These are phyloP conservation scores for Cavenderia fasciculata DNA, from an alignment of 78 protist species.

Conservation along the genomic window DNA sequence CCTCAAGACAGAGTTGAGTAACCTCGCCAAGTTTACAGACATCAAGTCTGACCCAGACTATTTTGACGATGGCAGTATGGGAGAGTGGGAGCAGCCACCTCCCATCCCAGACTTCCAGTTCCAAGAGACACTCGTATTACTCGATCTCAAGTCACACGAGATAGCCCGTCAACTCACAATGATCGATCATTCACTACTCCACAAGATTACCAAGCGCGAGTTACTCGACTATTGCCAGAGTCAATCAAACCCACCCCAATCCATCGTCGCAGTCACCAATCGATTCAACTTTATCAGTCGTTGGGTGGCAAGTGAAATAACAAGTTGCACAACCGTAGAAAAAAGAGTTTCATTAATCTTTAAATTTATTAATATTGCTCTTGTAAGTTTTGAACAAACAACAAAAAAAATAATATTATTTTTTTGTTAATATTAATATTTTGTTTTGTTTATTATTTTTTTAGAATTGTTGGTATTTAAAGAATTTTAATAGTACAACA, in stretches of 20 bases:
- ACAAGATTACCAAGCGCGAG: constrained; percentile 33
- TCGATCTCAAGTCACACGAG: constrained; percentile 60
- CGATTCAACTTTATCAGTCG: constrained; percentile 34
- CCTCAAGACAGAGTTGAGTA: neutral
- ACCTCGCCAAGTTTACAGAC: neutral
- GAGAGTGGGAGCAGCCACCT: constrained; percentile 48
- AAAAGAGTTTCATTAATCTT: constrained; percentile 37
- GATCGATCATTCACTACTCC: constrained; percentile 20
- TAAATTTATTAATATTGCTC: constrained; percentile 68
- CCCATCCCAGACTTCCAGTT: constrained; percentile 63
- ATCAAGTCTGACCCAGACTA: constrained; percentile 34
- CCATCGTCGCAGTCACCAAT: constrained; percentile 21
- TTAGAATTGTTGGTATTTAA: constrained; percentile 63
- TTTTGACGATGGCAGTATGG: neutral
- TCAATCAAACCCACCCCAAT: constrained; percentile 43
- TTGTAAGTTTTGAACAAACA: constrained; percentile 3
- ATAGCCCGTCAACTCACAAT: constrained; percentile 68
- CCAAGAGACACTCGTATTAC: neutral
- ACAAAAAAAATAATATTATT: neutral
- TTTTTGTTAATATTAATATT: neutral
- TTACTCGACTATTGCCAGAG: constrained; percentile 14
- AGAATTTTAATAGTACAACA: constrained; percentile 59
- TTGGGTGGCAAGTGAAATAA: constrained; percentile 67
- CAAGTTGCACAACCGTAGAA: neutral
- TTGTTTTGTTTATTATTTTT: neutral